Conservation (phyloP, 2,329 filamentous ascomycete genomes). For the Fusarium nanum region DNA sequence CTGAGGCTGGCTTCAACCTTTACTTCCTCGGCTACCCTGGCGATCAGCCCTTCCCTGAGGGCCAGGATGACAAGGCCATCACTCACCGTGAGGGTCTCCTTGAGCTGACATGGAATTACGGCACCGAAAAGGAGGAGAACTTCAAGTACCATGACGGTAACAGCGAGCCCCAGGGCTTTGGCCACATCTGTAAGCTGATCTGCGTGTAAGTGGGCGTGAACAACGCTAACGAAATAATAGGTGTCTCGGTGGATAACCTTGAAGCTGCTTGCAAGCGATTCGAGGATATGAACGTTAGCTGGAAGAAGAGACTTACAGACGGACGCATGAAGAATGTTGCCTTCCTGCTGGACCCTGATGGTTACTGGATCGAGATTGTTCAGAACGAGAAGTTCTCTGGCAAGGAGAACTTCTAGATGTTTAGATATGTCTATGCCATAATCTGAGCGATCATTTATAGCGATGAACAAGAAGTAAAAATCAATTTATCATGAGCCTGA, state of each 20-base stretch:
- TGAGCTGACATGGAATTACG: conserved; percentile 88
- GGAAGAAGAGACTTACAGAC: conserved; percentile 96
- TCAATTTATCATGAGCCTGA: neutral
- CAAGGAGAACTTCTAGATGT: conserved; percentile 62
- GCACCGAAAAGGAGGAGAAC: conserved; percentile 84
- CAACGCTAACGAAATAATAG: conserved; percentile 55
- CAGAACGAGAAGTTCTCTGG: conserved; percentile 78
- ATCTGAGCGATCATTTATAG: neutral
- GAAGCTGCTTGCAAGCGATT: conserved; percentile 88
- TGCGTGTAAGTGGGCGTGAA: neutral
- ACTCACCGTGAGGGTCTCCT: conserved; percentile 83
- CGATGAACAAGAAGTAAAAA: neutral
- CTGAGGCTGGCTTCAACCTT: conserved; percentile 81
- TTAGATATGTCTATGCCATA: neutral
- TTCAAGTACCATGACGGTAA: conserved; percentile 96
- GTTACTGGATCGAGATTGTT: conserved; percentile 83
- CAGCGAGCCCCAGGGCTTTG: conserved; percentile 89
- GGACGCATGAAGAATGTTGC: conserved; percentile 94
- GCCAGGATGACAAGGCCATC: conserved; percentile 58
- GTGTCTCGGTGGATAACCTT: conserved; percentile 86
- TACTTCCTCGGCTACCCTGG: conserved; percentile 90
- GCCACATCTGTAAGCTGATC: conserved; percentile 80
- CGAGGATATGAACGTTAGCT: conserved; percentile 82
- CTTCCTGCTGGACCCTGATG: conserved; percentile 89
- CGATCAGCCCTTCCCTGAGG: conserved; percentile 63